Base-by-base conservation (phyloP, 2,329 filamentous ascomycete genomes). In the Talaromyces sp. region DNA sequence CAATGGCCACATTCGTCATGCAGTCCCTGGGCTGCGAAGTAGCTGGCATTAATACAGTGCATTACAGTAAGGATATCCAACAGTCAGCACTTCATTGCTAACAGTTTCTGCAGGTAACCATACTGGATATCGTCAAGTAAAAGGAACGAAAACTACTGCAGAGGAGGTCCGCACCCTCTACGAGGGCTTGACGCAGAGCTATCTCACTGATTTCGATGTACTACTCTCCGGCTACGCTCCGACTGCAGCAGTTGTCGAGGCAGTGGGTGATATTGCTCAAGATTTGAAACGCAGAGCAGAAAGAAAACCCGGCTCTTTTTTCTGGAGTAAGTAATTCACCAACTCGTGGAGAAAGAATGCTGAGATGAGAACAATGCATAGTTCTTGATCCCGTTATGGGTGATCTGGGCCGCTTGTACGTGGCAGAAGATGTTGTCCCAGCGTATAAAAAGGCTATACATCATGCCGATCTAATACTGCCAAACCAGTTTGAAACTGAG, bases 341-440 rank as follows among this genome's bases (percentile, higher is more conserved):
- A 3, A 43, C 22, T n/a, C 9, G 13, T 56, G n/a, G 37, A 37
- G n/a, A 19, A 9, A 10, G 9, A 22, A 2, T 13, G 50, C 50
- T 56, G 31, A 56, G 8, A 47, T 16, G 45, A 49, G 24, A 50
- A 27, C 13, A 3, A 14, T 50, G 39, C 33, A 47, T 68, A 88
- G 92, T 97, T 2, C 85, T 99, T 31, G 95, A 99, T 76, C 95
- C 96, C 0, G 95, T 99, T 57, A 99, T 99, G 95, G 95, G 95
- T 35, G 95, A 99, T 75, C 93, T 97, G 73, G 95, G 93, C 59
- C 87, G 86, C 70, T 83, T 99, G 13, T 99, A 99, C 74, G 94
- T 99, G 8, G 91, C 90, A 6, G 89, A 94, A 71, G 92, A 96
- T 69, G 92, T 96, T 3, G 91, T 98, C 16, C 93, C 93, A 0